These are phyloP conservation scores for Podospora anserina DNA, from an alignment of 495 filamentous ascomycete species.

Conservation along the genomic window DNA sequence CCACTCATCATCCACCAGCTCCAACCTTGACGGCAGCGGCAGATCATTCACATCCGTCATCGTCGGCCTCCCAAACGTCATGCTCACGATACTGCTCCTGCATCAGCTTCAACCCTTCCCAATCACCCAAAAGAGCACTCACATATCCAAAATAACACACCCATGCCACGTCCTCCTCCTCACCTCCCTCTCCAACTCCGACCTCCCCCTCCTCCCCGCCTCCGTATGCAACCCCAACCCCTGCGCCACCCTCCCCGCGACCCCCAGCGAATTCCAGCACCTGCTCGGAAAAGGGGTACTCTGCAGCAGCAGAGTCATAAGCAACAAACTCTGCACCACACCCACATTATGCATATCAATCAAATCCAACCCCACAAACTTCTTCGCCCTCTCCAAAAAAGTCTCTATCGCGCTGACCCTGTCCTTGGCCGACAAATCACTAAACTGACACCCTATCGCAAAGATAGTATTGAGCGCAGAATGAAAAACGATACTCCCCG, in stretches of 20 bases:
- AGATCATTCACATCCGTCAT: conserved; percentile 41
- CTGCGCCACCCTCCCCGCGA: conserved; percentile 47
- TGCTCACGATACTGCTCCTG: conserved; percentile 42
- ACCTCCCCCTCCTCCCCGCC: conserved; percentile 22
- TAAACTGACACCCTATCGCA: conserved; percentile 45
- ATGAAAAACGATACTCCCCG: conserved; percentile 44
- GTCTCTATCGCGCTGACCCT: conserved; percentile 38
- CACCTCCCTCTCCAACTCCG: conserved; percentile 41
- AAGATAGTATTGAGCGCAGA: conserved; percentile 47
- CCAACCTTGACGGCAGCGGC: conserved; percentile 29
- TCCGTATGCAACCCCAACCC: conserved; percentile 49
- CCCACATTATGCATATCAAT: conserved; percentile 44
- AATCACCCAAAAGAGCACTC: conserved; percentile 15
- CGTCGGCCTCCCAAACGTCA: conserved; percentile 48
- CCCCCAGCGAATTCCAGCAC: conserved; percentile 49
- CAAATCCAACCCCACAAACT: conserved; percentile 45
- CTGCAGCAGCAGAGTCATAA: conserved; percentile 45
- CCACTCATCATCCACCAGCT: conserved; percentile 17
- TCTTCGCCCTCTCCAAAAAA: conserved; percentile 47
- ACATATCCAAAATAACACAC: conserved; percentile 50
- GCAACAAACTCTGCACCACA: conserved; percentile 46
- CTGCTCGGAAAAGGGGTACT: conserved; percentile 45
- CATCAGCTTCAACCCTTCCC: neutral
- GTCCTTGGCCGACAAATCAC: conserved; percentile 38
- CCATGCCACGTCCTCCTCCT: conserved; percentile 49